These are phyloP conservation scores for Brassica carinata DNA, from an alignment of 345 rosid species.

Conservation along the genomic window DNA sequence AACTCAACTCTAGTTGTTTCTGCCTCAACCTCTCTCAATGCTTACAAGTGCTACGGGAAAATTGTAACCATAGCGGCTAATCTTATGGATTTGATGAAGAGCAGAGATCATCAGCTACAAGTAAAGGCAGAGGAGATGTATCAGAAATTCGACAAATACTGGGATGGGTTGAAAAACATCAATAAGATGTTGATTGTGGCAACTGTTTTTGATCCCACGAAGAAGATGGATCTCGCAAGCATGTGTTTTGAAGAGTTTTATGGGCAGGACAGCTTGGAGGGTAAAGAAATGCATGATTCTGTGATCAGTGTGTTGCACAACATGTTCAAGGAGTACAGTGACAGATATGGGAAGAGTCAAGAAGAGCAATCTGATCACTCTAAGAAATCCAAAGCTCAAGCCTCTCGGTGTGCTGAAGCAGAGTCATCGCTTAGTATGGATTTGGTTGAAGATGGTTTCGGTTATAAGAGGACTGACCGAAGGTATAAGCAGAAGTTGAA, in stretches of 20 bases:
- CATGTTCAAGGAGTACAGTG: background rate
- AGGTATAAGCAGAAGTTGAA: background rate
- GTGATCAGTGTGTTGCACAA: background rate
- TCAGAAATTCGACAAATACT: background rate
- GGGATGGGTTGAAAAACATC: background rate
- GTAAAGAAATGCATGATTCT: background rate
- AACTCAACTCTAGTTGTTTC: background rate
- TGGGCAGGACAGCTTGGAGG: background rate
- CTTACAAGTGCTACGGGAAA: background rate
- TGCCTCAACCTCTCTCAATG: background rate
- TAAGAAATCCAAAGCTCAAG: background rate
- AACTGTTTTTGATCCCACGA: background rate
- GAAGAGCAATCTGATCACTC: background rate
- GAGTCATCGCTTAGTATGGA: background rate
- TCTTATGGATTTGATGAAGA: background rate
- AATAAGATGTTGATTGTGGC: background rate
- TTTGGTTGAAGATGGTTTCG: background rate
- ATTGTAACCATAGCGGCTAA: background rate
- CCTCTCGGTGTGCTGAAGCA: background rate
- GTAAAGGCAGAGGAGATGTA: background rate
- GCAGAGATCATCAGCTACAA: background rate
- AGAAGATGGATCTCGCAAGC: background rate
- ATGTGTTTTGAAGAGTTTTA: background rate
- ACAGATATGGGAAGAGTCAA: background rate
- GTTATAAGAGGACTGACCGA: background rate